These are phyloP conservation scores for Chrysanthemum seticuspe DNA, from an alignment of 129 eudicot species.

Conservation along the genomic window DNA sequence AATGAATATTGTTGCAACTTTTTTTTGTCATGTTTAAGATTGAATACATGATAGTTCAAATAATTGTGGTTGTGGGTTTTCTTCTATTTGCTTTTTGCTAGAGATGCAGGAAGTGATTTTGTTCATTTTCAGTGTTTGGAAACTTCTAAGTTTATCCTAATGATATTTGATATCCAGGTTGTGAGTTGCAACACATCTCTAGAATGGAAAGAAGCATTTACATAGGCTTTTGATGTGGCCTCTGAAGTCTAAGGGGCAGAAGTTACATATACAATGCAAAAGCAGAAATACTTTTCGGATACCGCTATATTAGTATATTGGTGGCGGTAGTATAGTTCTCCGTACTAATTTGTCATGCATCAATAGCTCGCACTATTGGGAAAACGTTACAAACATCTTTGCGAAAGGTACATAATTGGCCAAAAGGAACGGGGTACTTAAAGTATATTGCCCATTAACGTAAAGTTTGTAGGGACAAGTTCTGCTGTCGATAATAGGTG, in stretches of 20 bases:
- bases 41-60: too few species aligned
- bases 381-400: too few species aligned
- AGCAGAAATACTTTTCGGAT: conserved; percentile 68
- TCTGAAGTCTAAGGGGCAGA: conserved; percentile 60
- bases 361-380: too few species aligned
- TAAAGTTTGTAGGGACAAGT: too few species aligned
- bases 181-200: conserved; percentile 56
- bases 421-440: too few species aligned
- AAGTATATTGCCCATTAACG: too few species aligned
- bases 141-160: not conserved
- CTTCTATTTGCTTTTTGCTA: not conserved
- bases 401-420: too few species aligned
- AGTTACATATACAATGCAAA: conserved; percentile 65
- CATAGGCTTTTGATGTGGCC: conserved; percentile 81
- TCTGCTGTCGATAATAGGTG: too few species aligned
- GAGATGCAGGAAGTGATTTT: not conserved
- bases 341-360: too few species aligned
- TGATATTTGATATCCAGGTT: conserved; percentile 41
- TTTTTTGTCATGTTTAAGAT: not conserved
- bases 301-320: too few species aligned
- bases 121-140: not conserved
- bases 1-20: not conserved
- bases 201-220: conserved; percentile 72
- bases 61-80: too few species aligned
- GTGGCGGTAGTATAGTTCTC: too few species aligned